Percentiles rank a stretch among this genome's conserved stretches.
phyloP scores from a whole-genome alignment of 2,329 filamentous ascomycete species.

The Fusarium fracticaudum region DNA sequence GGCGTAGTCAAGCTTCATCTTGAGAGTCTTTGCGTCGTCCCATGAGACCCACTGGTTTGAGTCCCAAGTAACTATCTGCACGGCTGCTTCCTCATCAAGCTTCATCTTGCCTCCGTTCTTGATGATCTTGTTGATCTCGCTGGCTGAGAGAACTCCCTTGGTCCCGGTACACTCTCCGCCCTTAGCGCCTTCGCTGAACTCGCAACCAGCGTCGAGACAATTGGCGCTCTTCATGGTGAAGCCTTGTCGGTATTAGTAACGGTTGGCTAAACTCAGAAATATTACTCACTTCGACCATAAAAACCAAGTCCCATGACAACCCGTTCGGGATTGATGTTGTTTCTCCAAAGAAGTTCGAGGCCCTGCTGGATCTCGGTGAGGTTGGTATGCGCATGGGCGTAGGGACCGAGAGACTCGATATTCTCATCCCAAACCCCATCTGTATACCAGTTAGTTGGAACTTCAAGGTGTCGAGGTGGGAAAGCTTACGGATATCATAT shows the following conservation, averaged over 20 bases:
- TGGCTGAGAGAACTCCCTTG: accelerated
- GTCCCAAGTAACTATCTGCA: accelerated
- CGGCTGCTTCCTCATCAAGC: accelerated
- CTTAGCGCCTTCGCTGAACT: accelerated
- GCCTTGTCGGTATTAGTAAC: too few species aligned
- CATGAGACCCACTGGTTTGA: not conserved
- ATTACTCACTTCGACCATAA: too few species aligned
- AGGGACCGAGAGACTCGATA: not conserved
- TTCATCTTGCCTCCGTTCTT: not conserved
- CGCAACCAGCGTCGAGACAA: not conserved
- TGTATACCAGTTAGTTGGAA: too few species aligned
- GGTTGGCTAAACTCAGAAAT: too few species aligned
- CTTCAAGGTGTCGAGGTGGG: too few species aligned
- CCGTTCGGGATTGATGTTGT: not conserved
- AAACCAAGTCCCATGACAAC: not conserved
- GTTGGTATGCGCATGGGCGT: not conserved
- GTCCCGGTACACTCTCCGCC: not conserved
- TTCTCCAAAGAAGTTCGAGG: not conserved
- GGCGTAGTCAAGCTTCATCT: not conserved
- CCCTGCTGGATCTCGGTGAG: not conserved
- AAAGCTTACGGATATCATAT: constrained; percentile 51
- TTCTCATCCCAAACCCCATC: not conserved
- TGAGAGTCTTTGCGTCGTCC: not conserved
- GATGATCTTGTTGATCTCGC: not conserved
- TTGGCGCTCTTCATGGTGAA: not conserved